Evolutionary conservation across 768 basidiomycete species (phyloP).

Genomic region (Auricularia sp.): DNA sequence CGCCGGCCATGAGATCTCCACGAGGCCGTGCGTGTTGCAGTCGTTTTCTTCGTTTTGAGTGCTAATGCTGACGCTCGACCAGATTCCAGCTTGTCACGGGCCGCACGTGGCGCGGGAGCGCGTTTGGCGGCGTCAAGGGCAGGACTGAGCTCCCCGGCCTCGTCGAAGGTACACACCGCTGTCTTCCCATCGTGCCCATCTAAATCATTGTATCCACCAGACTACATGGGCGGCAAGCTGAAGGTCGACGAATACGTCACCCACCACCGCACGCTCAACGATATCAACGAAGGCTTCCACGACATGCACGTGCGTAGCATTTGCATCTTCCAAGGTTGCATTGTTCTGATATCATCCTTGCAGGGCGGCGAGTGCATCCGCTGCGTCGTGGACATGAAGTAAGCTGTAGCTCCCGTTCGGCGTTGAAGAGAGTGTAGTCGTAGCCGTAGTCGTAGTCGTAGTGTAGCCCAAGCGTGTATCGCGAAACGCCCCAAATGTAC

Average conservation of each 20-base stretch:
- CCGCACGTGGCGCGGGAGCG: conserved; percentile 87
- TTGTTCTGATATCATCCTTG: conserved; percentile 7
- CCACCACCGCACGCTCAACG: conserved; percentile 61
- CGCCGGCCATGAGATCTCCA: conserved; percentile 90
- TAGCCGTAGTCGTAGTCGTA: not conserved
- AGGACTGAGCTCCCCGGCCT: conserved; percentile 91
- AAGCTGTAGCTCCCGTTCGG: not conserved
- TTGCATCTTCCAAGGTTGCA: not conserved
- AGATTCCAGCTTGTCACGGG: conserved; percentile 66
- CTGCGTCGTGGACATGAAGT: conserved; percentile 84
- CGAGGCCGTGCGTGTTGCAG: conserved; percentile 60
- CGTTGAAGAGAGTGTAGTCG: conserved; percentile 2
- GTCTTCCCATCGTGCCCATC: not conserved
- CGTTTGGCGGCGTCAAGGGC: conserved; percentile 98
- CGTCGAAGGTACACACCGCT: conserved; percentile 57
- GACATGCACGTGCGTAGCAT: conserved; percentile 87
- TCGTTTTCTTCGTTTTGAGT: not conserved
- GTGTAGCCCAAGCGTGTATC: not conserved
- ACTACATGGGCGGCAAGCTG: conserved; percentile 71
- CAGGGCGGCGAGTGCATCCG: conserved; percentile 85
- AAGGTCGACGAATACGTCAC: conserved; percentile 97
- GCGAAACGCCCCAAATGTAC: not conserved
- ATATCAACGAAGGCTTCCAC: conserved; percentile 81
- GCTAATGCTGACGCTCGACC: too few relatives aligned
- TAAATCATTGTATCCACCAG: conserved; percentile 28